Percentiles rank a stretch among this genome's conserved stretches.
These are phyloP conservation scores for Umbelopsis sp. DNA, from an alignment of 192 early-diverging fungal genomes.

Conservation along the genomic window DNA sequence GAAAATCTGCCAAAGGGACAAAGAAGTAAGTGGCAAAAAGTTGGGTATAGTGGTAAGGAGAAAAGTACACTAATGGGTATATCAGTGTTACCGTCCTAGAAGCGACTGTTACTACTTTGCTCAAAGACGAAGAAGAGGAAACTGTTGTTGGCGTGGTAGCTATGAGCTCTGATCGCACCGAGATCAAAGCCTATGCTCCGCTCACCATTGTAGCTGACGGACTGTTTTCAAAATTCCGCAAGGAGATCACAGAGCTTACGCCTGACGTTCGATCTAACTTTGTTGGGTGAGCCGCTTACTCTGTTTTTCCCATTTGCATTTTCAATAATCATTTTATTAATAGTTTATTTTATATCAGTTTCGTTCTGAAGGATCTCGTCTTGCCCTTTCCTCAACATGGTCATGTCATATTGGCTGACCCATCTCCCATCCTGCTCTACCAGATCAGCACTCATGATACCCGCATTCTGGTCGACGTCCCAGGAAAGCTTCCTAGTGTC, in stretches of 20 bases:
- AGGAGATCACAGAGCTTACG: constrained; percentile 58
- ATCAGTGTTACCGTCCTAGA: constrained; percentile 76
- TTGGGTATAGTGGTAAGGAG: neutral
- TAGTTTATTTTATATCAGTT: constrained; percentile 34
- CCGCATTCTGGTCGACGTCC: constrained; percentile 89
- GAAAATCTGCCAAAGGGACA: constrained; percentile 61
- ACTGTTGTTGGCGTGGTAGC: constrained; percentile 56
- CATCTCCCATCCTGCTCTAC: constrained; percentile 89
- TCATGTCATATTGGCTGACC: constrained; percentile 86
- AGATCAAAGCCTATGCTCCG: constrained; percentile 58
- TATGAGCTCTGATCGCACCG: constrained; percentile 1
- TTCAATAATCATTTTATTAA: too few relatives aligned
- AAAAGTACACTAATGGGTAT: neutral
- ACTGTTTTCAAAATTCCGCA: constrained; percentile 93
- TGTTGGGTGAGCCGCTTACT: constrained; percentile 20
- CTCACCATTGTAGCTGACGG: constrained; percentile 91
- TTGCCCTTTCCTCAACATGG: constrained; percentile 88
- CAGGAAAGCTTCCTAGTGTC: constrained; percentile 80
- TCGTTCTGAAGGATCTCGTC: constrained; percentile 67
- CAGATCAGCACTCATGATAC: constrained; percentile 88
- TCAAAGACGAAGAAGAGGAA: constrained; percentile 51
- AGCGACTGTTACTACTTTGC: constrained; percentile 72
- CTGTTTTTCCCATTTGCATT: neutral
- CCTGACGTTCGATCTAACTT: constrained; percentile 40
- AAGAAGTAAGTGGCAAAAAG: constrained; percentile 47